Percentiles rank a stretch among this genome's conserved stretches.
Evolutionary conservation across 352 stramenopile genomes (phyloP).

Genomic region (Bremia lactucae): DNA sequence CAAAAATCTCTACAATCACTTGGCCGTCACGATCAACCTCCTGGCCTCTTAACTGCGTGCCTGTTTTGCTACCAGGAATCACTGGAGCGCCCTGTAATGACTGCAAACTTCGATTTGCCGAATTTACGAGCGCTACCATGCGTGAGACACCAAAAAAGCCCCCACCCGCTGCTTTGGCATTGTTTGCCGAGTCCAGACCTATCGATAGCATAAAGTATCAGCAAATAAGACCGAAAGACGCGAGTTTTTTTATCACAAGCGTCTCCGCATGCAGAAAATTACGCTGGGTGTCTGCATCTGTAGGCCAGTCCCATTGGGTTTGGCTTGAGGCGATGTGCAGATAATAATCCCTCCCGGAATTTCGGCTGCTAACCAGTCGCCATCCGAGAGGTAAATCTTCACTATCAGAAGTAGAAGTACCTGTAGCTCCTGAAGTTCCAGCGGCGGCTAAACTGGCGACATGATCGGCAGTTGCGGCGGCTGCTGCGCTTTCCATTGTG

Average conservation of each 20-base stretch:
- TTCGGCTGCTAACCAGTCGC: constrained; percentile 56
- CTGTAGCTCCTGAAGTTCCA: constrained; percentile 14
- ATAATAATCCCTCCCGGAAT: constrained; percentile 61
- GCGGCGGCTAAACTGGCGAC: constrained; percentile 9
- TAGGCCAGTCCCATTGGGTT: constrained; percentile 60
- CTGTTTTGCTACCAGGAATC: constrained; percentile 12
- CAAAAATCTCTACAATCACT: constrained; percentile 69
- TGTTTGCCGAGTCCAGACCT: constrained; percentile 25
- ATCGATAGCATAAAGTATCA: constrained; percentile 3
- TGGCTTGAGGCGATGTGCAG: constrained; percentile 55
- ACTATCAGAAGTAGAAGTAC: constrained; percentile 11
- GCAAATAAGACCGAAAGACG: background rate
- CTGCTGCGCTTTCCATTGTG: constrained; percentile 30
- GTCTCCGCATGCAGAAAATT: constrained; percentile 10
- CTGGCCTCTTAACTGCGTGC: constrained; percentile 29
- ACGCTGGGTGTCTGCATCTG: constrained; percentile 53
- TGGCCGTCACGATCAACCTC: constrained; percentile 63
- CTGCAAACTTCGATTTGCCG: constrained; percentile 63
- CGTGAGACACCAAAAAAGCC: constrained; percentile 63
- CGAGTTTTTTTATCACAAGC: background rate
- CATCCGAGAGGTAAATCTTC: constrained; percentile 48
- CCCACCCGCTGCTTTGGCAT: constrained; percentile 28
- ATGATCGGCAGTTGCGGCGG: constrained; percentile 26
- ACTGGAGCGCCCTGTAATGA: constrained; percentile 44
- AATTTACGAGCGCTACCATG: constrained; percentile 56